Evolutionary conservation across 2,329 filamentous ascomycete species (phyloP).

Genomic region (Paecilomyces formosus): DNA sequence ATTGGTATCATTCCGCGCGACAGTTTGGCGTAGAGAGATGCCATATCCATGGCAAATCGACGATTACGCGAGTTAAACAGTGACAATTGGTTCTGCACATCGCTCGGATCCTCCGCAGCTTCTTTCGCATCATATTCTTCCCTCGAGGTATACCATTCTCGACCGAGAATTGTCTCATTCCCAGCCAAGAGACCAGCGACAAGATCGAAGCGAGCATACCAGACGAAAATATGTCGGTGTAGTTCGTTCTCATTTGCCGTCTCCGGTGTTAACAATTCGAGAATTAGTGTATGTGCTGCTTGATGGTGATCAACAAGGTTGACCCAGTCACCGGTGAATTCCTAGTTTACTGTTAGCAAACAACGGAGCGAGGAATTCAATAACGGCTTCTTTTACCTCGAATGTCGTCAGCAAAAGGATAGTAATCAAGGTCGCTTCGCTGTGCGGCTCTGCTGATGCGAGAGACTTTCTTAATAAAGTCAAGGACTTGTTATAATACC

Average conservation of each 20-base stretch:
- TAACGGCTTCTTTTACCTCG: conserved; percentile 54
- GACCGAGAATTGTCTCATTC: conserved; percentile 63
- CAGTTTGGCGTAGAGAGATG: conserved; percentile 64
- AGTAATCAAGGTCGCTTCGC: conserved; percentile 68
- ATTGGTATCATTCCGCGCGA: conserved; percentile 56
- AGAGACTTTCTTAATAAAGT: conserved; percentile 65
- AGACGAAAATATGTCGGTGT: conserved; percentile 67
- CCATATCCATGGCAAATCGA: conserved; percentile 71
- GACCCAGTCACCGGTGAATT: conserved; percentile 92
- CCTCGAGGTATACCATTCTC: conserved; percentile 68
- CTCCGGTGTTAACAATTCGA: conserved; percentile 67
- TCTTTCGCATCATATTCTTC: conserved; percentile 58
- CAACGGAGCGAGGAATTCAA: conserved; percentile 3
- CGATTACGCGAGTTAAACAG: conserved; percentile 59
- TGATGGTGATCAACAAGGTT: conserved; percentile 89
- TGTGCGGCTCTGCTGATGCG: conserved; percentile 62
- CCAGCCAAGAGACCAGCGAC: conserved; percentile 77
- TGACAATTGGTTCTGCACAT: conserved; percentile 60
- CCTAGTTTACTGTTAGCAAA: conserved; percentile 45
- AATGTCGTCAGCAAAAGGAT: conserved; percentile 89
- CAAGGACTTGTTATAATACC: conserved; percentile 86
- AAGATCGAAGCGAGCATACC: conserved; percentile 86
- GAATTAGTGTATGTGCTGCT: conserved; percentile 76
- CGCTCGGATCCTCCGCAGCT: conserved; percentile 51
- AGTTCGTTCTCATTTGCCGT: conserved; percentile 64